A percentile compares a stretch with the other conserved stretches of the same genome.
Conservation (phyloP, 1,139 yeast genomes). For the Kurtzmaniella quercitrusa region DNA sequence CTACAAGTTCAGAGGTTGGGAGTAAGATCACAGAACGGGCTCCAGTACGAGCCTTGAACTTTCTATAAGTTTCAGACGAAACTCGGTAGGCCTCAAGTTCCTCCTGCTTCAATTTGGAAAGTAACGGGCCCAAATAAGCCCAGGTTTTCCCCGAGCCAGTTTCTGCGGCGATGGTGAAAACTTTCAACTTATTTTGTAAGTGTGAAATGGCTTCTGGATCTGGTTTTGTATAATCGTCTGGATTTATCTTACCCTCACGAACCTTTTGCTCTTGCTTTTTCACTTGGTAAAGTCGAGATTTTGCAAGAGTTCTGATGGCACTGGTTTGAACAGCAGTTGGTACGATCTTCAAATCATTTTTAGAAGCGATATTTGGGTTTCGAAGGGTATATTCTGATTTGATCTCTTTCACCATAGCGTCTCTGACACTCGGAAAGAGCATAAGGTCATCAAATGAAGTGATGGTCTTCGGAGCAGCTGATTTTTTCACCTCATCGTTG, state of each 20-base stretch:
- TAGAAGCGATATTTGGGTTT: constrained; percentile 29
- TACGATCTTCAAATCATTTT: constrained; percentile 27
- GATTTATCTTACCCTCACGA: constrained; percentile 9
- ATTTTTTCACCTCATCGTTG: not conserved
- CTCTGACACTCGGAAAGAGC: constrained; percentile 64
- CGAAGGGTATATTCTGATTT: constrained; percentile 41
- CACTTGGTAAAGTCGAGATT: constrained; percentile 20
- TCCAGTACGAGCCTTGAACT: constrained; percentile 30
- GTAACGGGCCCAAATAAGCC: constrained; percentile 76
- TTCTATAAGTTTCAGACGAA: constrained; percentile 28
- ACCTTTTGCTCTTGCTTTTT: constrained; percentile 13
- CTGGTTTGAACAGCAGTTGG: constrained; percentile 46
- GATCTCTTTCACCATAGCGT: constrained; percentile 58
- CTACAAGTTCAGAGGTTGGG: constrained; percentile 87
- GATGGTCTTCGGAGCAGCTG: not conserved
- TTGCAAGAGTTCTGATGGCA: constrained; percentile 40
- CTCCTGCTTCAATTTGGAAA: constrained; percentile 64
- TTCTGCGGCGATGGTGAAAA: constrained; percentile 86
- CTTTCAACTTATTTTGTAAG: constrained; percentile 42
- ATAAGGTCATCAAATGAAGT: constrained; percentile 60
- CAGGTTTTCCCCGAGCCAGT: constrained; percentile 97
- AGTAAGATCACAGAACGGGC: constrained; percentile 69
- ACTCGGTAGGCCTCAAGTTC: constrained; percentile 27
- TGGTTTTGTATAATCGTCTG: not conserved
- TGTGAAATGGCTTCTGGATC: constrained; percentile 24